Conservation (phyloP, 805 yeast species). For the Priceomyces castillae region DNA sequence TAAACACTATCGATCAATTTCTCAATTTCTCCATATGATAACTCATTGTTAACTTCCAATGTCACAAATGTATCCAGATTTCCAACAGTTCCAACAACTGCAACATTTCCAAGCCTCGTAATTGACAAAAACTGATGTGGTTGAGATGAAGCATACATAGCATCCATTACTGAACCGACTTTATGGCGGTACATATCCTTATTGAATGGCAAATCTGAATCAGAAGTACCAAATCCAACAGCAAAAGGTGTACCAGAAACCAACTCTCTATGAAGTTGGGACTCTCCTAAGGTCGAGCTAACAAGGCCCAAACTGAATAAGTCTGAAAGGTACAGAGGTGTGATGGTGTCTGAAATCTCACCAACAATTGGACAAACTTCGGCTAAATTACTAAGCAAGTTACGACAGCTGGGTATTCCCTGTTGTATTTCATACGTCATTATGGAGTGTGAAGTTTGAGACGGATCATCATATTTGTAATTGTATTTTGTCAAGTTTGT, state of each 20-base stretch:
- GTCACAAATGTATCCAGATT: slow-evolving; percentile 49
- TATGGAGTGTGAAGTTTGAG: slow-evolving; percentile 5
- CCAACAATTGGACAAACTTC: slow-evolving; percentile 45
- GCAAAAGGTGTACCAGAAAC: slow-evolving; percentile 51
- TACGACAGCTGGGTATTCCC: slow-evolving; percentile 42
- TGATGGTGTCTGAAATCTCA: slow-evolving; percentile 45
- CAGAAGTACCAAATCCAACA: slow-evolving; percentile 41
- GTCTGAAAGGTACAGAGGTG: slow-evolving; percentile 52
- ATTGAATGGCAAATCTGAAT: slow-evolving; percentile 15
- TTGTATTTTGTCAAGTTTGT: slow-evolving; percentile 34
- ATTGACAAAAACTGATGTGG: slow-evolving; percentile 49
- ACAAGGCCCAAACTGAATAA: slow-evolving; percentile 44
- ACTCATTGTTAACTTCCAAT: slow-evolving; percentile 22
- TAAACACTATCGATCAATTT: slow-evolving; percentile 14
- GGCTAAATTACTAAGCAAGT: slow-evolving; percentile 38
- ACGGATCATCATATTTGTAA: slow-evolving; percentile 9
- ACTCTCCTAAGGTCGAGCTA: slow-evolving; percentile 43
- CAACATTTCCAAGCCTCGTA: slow-evolving; percentile 47
- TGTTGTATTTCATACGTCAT: slow-evolving; percentile 32
- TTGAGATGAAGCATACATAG: slow-evolving; percentile 42
- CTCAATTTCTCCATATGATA: slow-evolving; percentile 14
- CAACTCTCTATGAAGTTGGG: slow-evolving; percentile 50
- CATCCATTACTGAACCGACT: slow-evolving; percentile 40
- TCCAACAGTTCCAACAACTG: slow-evolving; percentile 49
- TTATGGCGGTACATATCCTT: slow-evolving; percentile 28